These are phyloP conservation scores for Aspergillus quadrilineatus DNA, from an alignment of 2,329 filamentous ascomycete species.

Conservation along the genomic window DNA sequence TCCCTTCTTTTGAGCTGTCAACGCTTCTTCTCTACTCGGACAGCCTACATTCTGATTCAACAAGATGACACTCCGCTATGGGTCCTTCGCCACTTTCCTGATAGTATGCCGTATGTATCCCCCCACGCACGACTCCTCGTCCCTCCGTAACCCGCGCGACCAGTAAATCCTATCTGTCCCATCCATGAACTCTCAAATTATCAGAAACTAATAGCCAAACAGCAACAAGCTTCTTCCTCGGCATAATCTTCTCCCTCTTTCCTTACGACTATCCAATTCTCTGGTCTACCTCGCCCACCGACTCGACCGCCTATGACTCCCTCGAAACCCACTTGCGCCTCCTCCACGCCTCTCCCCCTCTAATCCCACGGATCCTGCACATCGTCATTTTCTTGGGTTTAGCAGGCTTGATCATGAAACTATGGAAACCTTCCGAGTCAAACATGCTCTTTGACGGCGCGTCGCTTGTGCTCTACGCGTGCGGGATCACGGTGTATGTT, in stretches of 20 bases:
- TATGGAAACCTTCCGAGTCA: conserved; percentile 88
- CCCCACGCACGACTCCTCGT: conserved; percentile 1
- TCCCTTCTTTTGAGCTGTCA: conserved; percentile 8
- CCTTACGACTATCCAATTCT: conserved; percentile 69
- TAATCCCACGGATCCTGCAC: conserved; percentile 91
- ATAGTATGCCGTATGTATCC: conserved; percentile 80
- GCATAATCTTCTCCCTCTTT: conserved; percentile 93
- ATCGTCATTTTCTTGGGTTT: conserved; percentile 89
- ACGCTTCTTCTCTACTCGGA: background rate
- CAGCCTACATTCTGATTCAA: background rate
- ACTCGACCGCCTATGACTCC: conserved; percentile 70
- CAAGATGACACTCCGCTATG: conserved; percentile 40
- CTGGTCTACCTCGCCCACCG: conserved; percentile 44
- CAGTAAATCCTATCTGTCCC: conserved; percentile 8
- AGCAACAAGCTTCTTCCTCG: conserved; percentile 96
- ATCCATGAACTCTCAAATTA: conserved; percentile 10
- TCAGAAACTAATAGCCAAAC: conserved; percentile 14
- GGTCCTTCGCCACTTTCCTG: conserved; percentile 91
- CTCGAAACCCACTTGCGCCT: conserved; percentile 89
- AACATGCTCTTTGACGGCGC: conserved; percentile 93
- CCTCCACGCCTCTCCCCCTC: conserved; percentile 83
- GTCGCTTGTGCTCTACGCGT: conserved; percentile 70
- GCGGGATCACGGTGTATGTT: conserved; percentile 88
- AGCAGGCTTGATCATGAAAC: conserved; percentile 85
- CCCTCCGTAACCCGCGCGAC: conserved; percentile 1